phyloP scores from a whole-genome alignment of 495 filamentous ascomycete species.

The Cairneyella variabilis region DNA sequence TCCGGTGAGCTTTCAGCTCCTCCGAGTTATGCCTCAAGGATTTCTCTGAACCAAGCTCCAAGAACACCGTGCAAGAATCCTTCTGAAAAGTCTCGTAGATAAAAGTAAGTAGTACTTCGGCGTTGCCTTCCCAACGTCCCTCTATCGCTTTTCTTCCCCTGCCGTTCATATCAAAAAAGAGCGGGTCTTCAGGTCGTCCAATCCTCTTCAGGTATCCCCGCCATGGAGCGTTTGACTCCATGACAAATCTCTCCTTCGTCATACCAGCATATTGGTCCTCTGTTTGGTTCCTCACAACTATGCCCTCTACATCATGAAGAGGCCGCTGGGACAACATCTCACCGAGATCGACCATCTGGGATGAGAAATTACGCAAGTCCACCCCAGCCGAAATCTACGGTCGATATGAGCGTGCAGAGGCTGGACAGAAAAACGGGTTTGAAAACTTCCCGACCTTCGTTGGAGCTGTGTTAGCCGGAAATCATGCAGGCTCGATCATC shows the following conservation, averaged over 20 bases:
- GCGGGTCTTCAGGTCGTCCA: too few species aligned
- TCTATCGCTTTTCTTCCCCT: too few species aligned
- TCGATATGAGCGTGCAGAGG: constrained; percentile 34
- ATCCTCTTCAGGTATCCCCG: too few species aligned
- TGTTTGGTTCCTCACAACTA: constrained; percentile 34
- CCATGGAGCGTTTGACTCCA: too few species aligned
- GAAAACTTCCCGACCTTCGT: constrained; percentile 39
- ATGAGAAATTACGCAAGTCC: constrained; percentile 24
- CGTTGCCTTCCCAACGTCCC: too few species aligned
- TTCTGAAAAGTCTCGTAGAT: too few species aligned
- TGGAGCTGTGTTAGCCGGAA: constrained; percentile 33
- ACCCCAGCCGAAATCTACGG: constrained; percentile 26
- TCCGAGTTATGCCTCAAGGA: too few species aligned
- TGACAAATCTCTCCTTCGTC: constrained; percentile 34
- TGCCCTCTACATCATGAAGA: constrained; percentile 24
- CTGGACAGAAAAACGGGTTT: constrained; percentile 37
- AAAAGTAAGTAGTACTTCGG: too few species aligned
- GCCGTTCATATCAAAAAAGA: too few species aligned
- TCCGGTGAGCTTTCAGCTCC: too few species aligned
- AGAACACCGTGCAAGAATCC: too few species aligned
- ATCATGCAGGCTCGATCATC: constrained; percentile 29
- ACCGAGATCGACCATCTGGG: constrained; percentile 26
- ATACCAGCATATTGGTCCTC: constrained; percentile 36
- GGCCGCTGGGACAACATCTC: constrained; percentile 32
- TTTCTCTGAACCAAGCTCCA: too few species aligned